Evolutionary conservation across 1,284 basidiomycete species (phyloP).

Genomic region (Xerocomus cyaneibrunnescens): DNA sequence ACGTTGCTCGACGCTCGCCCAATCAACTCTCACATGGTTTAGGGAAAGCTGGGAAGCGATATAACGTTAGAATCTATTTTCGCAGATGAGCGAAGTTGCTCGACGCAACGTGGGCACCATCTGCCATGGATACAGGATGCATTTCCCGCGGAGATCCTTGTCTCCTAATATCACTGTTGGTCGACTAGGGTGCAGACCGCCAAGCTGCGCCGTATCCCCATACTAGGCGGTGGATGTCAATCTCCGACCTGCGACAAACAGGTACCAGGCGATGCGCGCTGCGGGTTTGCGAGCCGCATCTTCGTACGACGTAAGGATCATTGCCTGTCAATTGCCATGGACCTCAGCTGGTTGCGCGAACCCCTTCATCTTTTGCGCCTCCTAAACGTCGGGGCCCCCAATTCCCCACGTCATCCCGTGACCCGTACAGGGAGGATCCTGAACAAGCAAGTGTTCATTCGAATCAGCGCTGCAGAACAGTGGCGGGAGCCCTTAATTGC

Average conservation of each 20-base stretch:
- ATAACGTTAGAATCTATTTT: conserved; percentile 27
- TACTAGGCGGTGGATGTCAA: conserved; percentile 16
- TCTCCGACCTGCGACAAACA: conserved; percentile 22
- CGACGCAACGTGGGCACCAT: conserved; percentile 29
- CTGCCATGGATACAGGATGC: conserved; percentile 34
- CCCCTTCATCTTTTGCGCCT: background rate
- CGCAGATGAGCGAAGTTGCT: conserved; percentile 13
- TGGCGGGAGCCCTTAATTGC: conserved; percentile 21
- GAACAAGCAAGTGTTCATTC: conserved; percentile 7
- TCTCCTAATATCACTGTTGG: conserved; percentile 8
- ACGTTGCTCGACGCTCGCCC: background rate
- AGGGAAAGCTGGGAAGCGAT: conserved; percentile 14
- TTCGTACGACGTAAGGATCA: background rate
- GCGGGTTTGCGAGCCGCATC: conserved; percentile 10
- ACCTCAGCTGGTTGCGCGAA: background rate
- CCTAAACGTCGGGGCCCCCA: conserved; percentile 24
- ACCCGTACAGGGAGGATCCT: conserved; percentile 5
- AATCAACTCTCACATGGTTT: conserved; percentile 16
- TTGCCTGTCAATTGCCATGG: conserved; percentile 1
- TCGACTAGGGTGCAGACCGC: conserved; percentile 11
- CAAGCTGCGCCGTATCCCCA: conserved; percentile 27
- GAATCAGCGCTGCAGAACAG: background rate
- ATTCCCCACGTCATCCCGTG: conserved; percentile 26
- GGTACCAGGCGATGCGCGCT: conserved; percentile 3
- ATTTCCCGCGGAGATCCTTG: conserved; percentile 34